These are phyloP conservation scores for Trichoderma sp. DNA, from an alignment of 2,329 filamentous ascomycete species.

Conservation along the genomic window DNA sequence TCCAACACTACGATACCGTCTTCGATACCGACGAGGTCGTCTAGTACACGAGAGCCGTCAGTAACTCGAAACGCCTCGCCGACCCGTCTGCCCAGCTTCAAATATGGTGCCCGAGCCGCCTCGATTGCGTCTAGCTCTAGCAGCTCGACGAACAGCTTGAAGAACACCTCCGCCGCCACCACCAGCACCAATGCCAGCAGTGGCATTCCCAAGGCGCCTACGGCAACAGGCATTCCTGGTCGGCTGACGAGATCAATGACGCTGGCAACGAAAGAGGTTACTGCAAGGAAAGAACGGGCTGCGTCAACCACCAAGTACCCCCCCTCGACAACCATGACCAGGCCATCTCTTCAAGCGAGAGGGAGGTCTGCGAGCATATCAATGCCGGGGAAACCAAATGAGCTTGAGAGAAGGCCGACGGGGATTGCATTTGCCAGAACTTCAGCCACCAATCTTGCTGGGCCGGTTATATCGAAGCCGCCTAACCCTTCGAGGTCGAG, in stretches of 20 bases:
- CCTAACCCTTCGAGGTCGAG: conserved; percentile 35
- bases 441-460: conserved; percentile 37
- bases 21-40: conserved; percentile 35
- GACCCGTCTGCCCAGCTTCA: conserved; percentile 53
- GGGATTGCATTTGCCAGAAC: conserved; percentile 42
- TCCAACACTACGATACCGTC: conserved; percentile 31
- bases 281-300: conserved; percentile 26
- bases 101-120: conserved; percentile 45
- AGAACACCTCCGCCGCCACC: conserved; percentile 30
- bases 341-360: conserved; percentile 37
- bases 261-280: conserved; percentile 21
- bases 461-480: conserved; percentile 39
- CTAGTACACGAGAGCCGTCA: conserved; percentile 30
- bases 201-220: background rate
- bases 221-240: conserved; percentile 29
- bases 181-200: background rate
- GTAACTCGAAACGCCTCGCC: conserved; percentile 49
- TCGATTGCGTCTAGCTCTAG: conserved; percentile 36
- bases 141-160: conserved; percentile 21
- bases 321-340: conserved; percentile 41
- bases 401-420: conserved; percentile 14
- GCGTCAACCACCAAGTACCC: conserved; percentile 40
- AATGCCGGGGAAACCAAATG: conserved; percentile 22
- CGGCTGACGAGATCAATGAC: conserved; percentile 23
- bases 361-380: conserved; percentile 40